Base-by-base conservation (phyloP, 345 rosid genomes). In the Dipteronia sinensis region DNA sequence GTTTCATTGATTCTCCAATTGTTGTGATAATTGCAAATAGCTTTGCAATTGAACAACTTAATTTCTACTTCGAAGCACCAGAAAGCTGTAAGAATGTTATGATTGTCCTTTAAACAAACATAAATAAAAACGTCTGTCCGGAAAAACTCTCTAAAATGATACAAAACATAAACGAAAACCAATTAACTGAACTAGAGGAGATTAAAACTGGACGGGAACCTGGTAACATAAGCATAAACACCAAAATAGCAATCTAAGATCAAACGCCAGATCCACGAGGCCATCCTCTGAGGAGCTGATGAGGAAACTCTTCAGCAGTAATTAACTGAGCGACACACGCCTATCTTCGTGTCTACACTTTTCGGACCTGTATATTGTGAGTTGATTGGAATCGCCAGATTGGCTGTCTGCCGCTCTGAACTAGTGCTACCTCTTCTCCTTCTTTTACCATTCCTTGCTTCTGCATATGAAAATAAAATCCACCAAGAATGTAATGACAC, bases 311-410 rank as follows among this genome's bases (percentile, higher is more conserved):
- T 71, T 53, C 22, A 47, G 34, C 74, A 71, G 44, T 22, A 4
- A n/a, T 8, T 6, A 58, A 38, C 20, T 56, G 16, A n/a, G 7
- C n/a, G n/a, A 34, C 38, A 34, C 1, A n/a, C 59, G 29, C 61
- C 31, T 42, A 42, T 66, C 67, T 59, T 38, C 10, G 0, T 17
- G 73, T 69, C 79, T 90, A 96, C 46, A 90, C 98, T 87, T 87
- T 89, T 53, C 98, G 94, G 75, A 96, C 98, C 89, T 94, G 98
- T 80, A 94, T 94, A 81, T 92, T 96, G 81, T 96, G 99, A 3
- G 98, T 94, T 46, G 99, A 92, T 63, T 91, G 97, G 82, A 90
- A 92, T 73, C 98, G 88, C 98, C 99, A 96, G 79, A 94, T 96
- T 72, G 98, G 98, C 74, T 91, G 91, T 72, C 89, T 87, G 29